Conservation (phyloP, 2,329 filamentous ascomycete species). For the Colletotrichum destructivum region DNA sequence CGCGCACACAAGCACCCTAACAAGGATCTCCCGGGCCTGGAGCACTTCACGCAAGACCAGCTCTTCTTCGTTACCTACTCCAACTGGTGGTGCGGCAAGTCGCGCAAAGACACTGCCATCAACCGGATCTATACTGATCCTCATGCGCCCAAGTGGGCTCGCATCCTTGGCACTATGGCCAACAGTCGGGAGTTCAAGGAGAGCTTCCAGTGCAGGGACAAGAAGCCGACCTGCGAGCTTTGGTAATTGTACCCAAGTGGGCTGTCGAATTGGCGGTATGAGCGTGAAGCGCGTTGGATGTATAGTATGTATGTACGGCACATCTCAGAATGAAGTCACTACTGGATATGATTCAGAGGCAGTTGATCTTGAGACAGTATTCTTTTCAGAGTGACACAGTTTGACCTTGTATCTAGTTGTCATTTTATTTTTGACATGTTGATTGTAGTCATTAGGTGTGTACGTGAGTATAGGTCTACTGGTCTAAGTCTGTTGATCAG, state of each 20-base stretch:
- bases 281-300: neutral
- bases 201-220: constrained; percentile 75
- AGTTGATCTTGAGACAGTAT: neutral
- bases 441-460: neutral
- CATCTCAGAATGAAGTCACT: constrained; percentile 18
- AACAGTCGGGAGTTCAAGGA: constrained; percentile 79
- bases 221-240: constrained; percentile 52
- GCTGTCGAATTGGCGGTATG: neutral
- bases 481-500: neutral
- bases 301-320: constrained; percentile 16
- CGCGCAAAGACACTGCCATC: constrained; percentile 70
- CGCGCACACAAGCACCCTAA: constrained; percentile 67
- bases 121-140: constrained; percentile 73
- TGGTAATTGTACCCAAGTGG: constrained; percentile 27
- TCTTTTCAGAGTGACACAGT: neutral
- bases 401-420: neutral
- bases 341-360: neutral
- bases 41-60: constrained; percentile 76
- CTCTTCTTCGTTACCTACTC: constrained; percentile 78
- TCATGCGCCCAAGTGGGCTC: constrained; percentile 75
- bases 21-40: constrained; percentile 71
- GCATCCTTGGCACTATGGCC: constrained; percentile 74
- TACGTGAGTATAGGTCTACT: neutral
- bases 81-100: constrained; percentile 78
- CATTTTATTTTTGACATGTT: too few relatives aligned